Percentiles rank a stretch among this genome's conserved stretches.
phyloP scores from a whole-genome alignment of 2,329 filamentous ascomycete species.

The Teratosphaeria zuluensis region DNA sequence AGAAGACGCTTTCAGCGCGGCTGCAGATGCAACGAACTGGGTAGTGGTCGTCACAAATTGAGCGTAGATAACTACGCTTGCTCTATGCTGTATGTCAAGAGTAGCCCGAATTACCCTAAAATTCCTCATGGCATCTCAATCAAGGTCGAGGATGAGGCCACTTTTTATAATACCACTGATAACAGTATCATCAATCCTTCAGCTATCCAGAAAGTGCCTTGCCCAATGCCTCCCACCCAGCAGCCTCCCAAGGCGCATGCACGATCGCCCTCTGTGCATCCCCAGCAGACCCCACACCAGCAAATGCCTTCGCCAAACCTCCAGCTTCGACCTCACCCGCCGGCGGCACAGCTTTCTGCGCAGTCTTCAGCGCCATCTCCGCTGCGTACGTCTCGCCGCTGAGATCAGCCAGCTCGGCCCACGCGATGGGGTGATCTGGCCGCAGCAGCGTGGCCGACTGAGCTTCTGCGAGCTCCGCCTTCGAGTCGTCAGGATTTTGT shows the following conservation, averaged over 20 bases:
- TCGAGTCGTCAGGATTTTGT: conserved; percentile 26
- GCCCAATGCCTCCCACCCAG: conserved; percentile 10
- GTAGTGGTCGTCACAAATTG: too few relatives aligned
- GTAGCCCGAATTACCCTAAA: too few relatives aligned
- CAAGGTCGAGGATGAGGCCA: background rate
- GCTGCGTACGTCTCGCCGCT: conserved; percentile 49
- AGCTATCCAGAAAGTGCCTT: background rate
- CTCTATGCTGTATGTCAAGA: too few relatives aligned
- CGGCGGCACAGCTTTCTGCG: conserved; percentile 63
- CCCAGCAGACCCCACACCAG: conserved; percentile 58
- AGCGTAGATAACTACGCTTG: too few relatives aligned
- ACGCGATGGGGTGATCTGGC: conserved; percentile 69
- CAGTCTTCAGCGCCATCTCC: conserved; percentile 75
- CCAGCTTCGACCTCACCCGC: conserved; percentile 56
- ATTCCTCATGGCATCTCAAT: too few relatives aligned
- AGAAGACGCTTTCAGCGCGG: too few relatives aligned
- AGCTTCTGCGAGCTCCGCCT: conserved; percentile 50
- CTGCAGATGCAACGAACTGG: too few relatives aligned
- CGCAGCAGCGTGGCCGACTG: conserved; percentile 71
- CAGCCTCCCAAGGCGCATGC: conserved; percentile 63
- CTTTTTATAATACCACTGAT: background rate
- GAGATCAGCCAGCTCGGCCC: conserved; percentile 61
- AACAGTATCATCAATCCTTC: background rate
- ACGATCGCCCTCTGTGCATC: conserved; percentile 72
- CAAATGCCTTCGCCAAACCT: conserved; percentile 64